Evolutionary conservation across 2,329 filamentous ascomycete genomes (phyloP), one percentile per base, ranked within the genome.

Genomic region (Fusarium sp.): DNA sequence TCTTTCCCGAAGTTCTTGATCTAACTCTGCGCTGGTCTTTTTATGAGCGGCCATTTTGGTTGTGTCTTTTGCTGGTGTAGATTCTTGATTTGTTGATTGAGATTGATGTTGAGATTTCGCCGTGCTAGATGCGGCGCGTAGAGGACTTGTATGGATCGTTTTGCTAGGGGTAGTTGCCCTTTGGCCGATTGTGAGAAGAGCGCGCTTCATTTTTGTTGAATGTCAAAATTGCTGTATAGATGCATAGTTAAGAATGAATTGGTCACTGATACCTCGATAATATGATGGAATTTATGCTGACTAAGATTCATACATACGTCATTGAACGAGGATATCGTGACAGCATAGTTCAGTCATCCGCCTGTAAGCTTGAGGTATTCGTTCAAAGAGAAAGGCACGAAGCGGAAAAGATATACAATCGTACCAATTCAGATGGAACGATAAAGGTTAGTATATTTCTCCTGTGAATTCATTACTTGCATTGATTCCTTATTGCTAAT

Each of bases 1-100:
- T 64, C 89, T 91, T 62, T 84, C 76, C 40, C 84, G 83, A 26
- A 94, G 77, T 70, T 93, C 91, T 64, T 88, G 86, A 72, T 94
- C 92, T 2, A 87, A 77, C 71, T 93, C 83, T 0, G 86, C 82
- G 58, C 87, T 81, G 0, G 88, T 89, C 76, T 91, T 92, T 3
- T 51, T 58, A 1, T 4, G 34, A 3, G 57, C 20, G 0, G 23
- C 8, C 2, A 11, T 51, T 2, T 30, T n/a, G 16, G 51, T 37
- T 10, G 28, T 3, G 1, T 60, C 40, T 58, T 16, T 59, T 4
- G 8, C 20, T 49, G 20, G 36, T 13, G 11, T 12, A 28, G 61
- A 3, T 6, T 36, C 23, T 2, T 30, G 4, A 3, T 6, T 13
- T 7, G 16, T 26, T 4, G 46, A 4, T 4, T 16, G 30, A 16